phyloP scores from a whole-genome alignment of 2,329 filamentous ascomycete genomes.

The Calycina herbarum region DNA sequence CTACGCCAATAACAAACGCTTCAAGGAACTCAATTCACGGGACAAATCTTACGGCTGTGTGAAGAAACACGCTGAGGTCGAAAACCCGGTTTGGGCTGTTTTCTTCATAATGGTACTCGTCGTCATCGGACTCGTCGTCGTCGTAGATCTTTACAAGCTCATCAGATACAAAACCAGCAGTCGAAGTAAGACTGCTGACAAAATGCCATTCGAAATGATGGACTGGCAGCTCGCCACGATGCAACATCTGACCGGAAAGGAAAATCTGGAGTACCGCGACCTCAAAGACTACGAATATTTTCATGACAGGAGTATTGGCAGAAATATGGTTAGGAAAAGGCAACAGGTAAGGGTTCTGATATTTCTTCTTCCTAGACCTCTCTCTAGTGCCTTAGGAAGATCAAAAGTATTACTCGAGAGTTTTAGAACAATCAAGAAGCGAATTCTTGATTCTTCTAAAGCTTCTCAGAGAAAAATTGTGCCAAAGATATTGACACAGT shows the following conservation, averaged over 20 bases:
- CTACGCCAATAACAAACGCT: background rate
- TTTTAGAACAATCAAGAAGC: too few relatives aligned
- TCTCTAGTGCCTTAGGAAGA: too few relatives aligned
- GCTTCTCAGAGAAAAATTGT: too few relatives aligned
- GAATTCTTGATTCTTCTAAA: too few relatives aligned
- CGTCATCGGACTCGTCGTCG: background rate
- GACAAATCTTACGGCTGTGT: background rate
- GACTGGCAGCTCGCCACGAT: background rate
- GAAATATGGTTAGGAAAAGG: background rate
- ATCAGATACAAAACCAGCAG: too few relatives aligned
- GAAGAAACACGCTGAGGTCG: background rate
- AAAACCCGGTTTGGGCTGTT: background rate
- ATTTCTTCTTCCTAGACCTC: too few relatives aligned
- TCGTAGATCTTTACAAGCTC: background rate
- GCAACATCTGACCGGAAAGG: background rate
- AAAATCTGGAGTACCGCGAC: background rate
- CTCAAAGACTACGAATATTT: background rate
- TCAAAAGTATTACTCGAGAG: background rate
- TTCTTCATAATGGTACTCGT: background rate
- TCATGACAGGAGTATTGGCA: background rate
- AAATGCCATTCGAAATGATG: background rate
- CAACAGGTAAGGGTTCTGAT: background rate
- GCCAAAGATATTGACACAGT: too few relatives aligned
- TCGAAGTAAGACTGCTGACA: background rate
- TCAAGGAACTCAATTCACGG: background rate